Evolutionary conservation across 257 asterid genomes (phyloP).

Genomic region (Solanum etuberosum): DNA sequence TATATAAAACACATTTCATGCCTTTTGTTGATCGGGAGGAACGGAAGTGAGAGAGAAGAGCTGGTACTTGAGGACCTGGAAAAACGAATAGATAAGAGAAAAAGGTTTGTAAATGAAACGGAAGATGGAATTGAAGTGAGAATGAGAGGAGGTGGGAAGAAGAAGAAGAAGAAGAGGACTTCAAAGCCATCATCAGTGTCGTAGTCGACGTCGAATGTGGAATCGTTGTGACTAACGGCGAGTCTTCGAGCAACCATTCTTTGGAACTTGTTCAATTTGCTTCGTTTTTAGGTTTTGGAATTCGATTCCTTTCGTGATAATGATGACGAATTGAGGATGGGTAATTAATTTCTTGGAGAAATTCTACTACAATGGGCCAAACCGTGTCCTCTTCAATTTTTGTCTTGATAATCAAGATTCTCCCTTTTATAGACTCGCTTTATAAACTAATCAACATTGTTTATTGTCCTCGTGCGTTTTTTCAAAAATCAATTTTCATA

Average conservation of each 20-base stretch:
- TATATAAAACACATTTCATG: not conserved
- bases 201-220: slow-evolving; percentile 69
- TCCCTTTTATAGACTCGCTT: no score
- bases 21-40: slow-evolving; percentile 92
- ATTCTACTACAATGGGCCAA: not conserved
- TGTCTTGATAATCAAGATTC: no score
- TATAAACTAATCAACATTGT: no score
- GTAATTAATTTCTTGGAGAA: not conserved
- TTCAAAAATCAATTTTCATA: no score
- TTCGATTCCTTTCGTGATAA: not conserved
- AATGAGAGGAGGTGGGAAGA: not conserved
- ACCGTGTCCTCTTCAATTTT: no score
- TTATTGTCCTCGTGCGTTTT: no score
- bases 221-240: slow-evolving; percentile 41
- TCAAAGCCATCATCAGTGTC: slow-evolving; percentile 87
- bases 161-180: slow-evolving; percentile 20
- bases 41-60: slow-evolving; percentile 80
- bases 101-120: slow-evolving; percentile 8
- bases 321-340: not conserved
- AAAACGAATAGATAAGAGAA: slow-evolving; percentile 1
- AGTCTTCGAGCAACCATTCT: slow-evolving; percentile 74
- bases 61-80: slow-evolving; percentile 82
- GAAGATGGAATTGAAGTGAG: not conserved
- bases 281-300: not conserved
- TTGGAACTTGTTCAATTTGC: not conserved